These are phyloP conservation scores for Pseudogymnoascus sp. DNA, from an alignment of 2,329 filamentous ascomycete species.

Conservation along the genomic window DNA sequence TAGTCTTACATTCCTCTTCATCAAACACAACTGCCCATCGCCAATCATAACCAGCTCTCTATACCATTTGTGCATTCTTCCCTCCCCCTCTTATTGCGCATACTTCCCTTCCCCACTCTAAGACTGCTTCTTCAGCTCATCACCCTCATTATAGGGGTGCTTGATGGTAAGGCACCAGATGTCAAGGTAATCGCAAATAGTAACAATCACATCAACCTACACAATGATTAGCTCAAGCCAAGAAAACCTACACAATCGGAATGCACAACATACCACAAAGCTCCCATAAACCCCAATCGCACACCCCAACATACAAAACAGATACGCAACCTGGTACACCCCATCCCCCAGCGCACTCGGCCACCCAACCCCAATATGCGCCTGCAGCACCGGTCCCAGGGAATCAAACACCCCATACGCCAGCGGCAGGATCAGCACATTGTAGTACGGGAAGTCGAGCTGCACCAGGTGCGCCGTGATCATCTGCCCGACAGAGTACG, in stretches of 20 bases:
- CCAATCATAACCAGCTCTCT: neutral
- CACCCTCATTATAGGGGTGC: constrained; percentile 50
- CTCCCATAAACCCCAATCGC: constrained; percentile 90
- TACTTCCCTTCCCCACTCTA: neutral
- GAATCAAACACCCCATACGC: constrained; percentile 73
- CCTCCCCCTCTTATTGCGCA: neutral
- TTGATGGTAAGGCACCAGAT: constrained; percentile 99
- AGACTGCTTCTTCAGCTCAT: constrained; percentile 25
- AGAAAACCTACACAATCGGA: neutral
- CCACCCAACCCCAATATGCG: constrained; percentile 57
- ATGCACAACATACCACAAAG: constrained; percentile 58
- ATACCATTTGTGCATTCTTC: neutral
- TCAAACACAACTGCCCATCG: neutral
- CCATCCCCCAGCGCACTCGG: constrained; percentile 65
- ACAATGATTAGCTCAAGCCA: constrained; percentile 8
- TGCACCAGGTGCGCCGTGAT: constrained; percentile 91
- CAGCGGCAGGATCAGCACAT: constrained; percentile 73
- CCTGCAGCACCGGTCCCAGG: constrained; percentile 59
- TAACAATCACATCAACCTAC: constrained; percentile 82
- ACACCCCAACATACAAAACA: constrained; percentile 80
- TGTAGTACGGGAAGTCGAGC: constrained; percentile 81
- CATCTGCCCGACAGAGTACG: constrained; percentile 91
- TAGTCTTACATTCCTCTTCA: neutral
- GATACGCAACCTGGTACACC: constrained; percentile 84
- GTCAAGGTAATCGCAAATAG: constrained; percentile 95